Base-by-base conservation (phyloP, 441 rosid genomes). In the Biscutella laevigata region DNA sequence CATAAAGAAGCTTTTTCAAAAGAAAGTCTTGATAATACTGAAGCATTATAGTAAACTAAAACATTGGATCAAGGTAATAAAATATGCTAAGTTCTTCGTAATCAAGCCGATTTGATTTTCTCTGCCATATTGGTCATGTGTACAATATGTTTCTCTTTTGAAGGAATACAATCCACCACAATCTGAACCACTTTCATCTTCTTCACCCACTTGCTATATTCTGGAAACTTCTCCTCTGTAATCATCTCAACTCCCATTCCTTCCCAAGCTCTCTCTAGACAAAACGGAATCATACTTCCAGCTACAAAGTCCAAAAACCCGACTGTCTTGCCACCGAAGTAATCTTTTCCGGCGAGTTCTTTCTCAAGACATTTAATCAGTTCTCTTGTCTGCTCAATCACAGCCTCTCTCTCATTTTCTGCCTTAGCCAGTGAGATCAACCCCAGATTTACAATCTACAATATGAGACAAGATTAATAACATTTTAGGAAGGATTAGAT, bases 241-340 rank as follows among this genome's bases (percentile, higher is more conserved):
- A 50, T 17, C 12, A 59, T 0, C 0, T 41, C 60, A 4, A 10
- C 2, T 48, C 61, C 66, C 9, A 58, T 17, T 6, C 41, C 54
- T 56, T 73, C 71, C 37, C 61, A 61, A 5, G n/a, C 11, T 11
- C 56, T 6, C 12, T 11, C 35, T 1, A 74, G 4, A 71, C 59
- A 62, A 21, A 67, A 28, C 2, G 64, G 56, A 1, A 70, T 21
- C 32, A 59, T 6, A 12, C 40, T 45, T 45, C 46, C 51, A 2
- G 64, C 71, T 0, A 40, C 71, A 7, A 70, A 47, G 42, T 75
- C 79, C 19, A 79, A 22, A 22, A 49, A 71, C 3, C 84, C 79
- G 0, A 74, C 34, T 2, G 38, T 45, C 12, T 62, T 50, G 5
- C 74, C 77, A 1, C 66, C 66, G 10, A 76, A 79, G 34, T 64